Base-by-base conservation (phyloP, 192 early-diverging fungal genomes). In the Phlyctochytrium planicorne region DNA sequence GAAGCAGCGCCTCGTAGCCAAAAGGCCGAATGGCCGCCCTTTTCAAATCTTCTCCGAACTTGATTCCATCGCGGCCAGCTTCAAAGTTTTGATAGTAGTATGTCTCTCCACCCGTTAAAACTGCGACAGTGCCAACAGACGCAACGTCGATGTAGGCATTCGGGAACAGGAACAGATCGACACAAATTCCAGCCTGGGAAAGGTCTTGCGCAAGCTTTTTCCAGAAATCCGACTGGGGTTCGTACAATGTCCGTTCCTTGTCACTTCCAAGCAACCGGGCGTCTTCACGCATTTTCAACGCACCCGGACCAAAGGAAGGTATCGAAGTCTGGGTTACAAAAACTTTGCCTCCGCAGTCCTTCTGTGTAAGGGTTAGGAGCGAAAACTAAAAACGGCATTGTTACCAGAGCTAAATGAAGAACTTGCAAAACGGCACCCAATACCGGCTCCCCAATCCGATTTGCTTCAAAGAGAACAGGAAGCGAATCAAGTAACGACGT, bases 141-240 rank as follows among this genome's bases (percentile, higher is more conserved):
- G 97, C 95, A 1, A 95, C 83, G 72, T 99, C 97, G 53, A 94
- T 87, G 71, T 93, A 96, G 2, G 89, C 82, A 4, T 75, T 77
- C 1, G 96, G 94, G 80, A 99, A 97, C 50, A 98, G 75, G 78
- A 91, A 99, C 68, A 94, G 67, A 75, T 94, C 96, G 65, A 94
- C 84, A 53, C 87, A 89, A 47, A 99, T 76, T 47, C 97, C 97
- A 34, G 82, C 73, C 56, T 88, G 81, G 3, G 93, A 89, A 72
- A 89, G 91, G 63, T 94, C 86, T 68, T 90, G 83, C 0, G 84
- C 97, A 72, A 93, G 76, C 56, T 92, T 89, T 34, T 80, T 87
- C 82, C 96, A 98, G 70, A 90, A 93, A 36, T 82, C 78, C 74
- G 92, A 91, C 71, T 94, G 91, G 40, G 97, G 94, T 66, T 84